A percentile compares a stretch with the other conserved stretches of the same genome.
These are phyloP conservation scores for Tuber indicum DNA, from an alignment of 495 filamentous ascomycete species.

Conservation along the genomic window DNA sequence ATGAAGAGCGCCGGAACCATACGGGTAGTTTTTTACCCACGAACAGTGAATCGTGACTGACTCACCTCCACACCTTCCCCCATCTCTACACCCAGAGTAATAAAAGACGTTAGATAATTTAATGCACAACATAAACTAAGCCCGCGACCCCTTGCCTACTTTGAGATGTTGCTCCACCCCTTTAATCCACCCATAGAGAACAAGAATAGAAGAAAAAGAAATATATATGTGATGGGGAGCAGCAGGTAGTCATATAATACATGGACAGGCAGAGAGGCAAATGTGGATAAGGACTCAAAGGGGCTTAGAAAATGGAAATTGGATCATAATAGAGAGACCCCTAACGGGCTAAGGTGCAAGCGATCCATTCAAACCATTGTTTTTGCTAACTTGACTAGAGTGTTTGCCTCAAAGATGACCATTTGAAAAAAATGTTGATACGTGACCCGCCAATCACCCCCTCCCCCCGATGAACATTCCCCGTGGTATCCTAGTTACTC, in stretches of 20 bases:
- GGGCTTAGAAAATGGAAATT: background rate
- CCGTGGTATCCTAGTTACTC: background rate
- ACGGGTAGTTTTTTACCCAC: too few relatives aligned
- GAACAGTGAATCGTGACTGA: background rate
- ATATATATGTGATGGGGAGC: background rate
- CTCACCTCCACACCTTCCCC: background rate
- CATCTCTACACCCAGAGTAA: background rate
- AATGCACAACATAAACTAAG: background rate
- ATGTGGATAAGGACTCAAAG: background rate
- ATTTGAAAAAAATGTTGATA: background rate
- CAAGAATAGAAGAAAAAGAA: background rate
- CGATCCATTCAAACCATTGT: background rate
- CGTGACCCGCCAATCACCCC: background rate
- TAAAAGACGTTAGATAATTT: background rate
- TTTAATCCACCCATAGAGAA: background rate
- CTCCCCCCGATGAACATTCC: background rate
- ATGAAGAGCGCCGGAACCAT: background rate
- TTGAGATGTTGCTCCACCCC: background rate
- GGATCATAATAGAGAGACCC: background rate
- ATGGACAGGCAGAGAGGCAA: background rate
- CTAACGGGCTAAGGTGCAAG: background rate
- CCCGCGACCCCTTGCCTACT: background rate
- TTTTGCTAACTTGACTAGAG: background rate
- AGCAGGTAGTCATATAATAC: background rate
- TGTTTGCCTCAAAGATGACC: background rate